Base-by-base conservation (phyloP, 2,329 filamentous ascomycete species). In the Hirsutella rhossiliensis region DNA sequence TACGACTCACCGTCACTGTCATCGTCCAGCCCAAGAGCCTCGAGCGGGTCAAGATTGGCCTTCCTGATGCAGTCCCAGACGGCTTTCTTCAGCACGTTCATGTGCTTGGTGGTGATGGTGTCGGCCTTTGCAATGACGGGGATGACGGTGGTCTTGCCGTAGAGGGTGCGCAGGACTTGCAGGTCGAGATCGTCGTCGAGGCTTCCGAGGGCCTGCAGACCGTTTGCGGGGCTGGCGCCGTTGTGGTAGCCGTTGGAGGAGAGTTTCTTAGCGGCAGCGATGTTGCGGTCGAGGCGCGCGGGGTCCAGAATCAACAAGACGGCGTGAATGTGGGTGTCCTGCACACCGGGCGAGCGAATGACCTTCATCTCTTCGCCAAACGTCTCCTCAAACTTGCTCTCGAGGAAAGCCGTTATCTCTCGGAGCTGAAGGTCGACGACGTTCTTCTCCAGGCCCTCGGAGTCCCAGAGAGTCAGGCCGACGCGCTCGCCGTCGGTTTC, bases 281-380 rank as follows among this genome's bases (percentile, higher is more conserved):
- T 80, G 55, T 90, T 96, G 53, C 80, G 75, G 57, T 95, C 89
- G 20, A 98, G 78, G 39, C 86, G 82, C 43, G 80, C 72, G 1
- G 92, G 92, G 60, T 98, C 92, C 44, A 98, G 78, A 44, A 98
- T 71, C 45, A 97, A 73, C 65, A 98, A 95, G 44, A 88, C 88
- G 52, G 87, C 94, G 61, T 98, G 92, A 52, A 98, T 95, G 62
- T 98, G 92, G 42, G 90, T 96, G 68, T 98, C 92, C 61, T 88
- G 86, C 51, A 87, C 84, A 45, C 89, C 90, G 23, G 92, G 90
- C 43, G 89, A 88, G 56, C 92, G 84, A 49, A 96, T 75, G 40
- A 98, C 89, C 70, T 96, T 97, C 76, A 94, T 94, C 69, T 98
- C 92, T 66, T 98, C 92, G 41, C 80, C 80, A 61, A 98, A 94